Evolutionary conservation across 805 yeast species (phyloP), one percentile per base, ranked within the genome.

Genomic region (Danielozyma ontarioensis): DNA sequence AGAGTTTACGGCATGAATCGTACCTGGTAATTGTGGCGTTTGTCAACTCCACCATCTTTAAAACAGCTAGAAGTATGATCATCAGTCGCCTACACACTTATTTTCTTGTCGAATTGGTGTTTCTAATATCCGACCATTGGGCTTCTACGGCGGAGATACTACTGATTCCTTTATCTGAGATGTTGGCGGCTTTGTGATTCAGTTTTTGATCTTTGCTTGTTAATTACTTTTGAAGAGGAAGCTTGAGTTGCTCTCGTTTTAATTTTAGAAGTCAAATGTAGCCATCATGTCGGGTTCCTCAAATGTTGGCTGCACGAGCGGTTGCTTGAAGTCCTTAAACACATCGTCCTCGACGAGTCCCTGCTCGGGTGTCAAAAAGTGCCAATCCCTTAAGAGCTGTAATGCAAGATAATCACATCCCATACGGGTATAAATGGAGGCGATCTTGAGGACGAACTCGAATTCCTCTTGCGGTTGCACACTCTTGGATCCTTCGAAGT

Each of bases 401-500:
- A 84, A 50, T 0, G 88, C 78, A 27, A 90, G 55, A 39, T 78
- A 74, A 47, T 89, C 95, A 59, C 97, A 89, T 0, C 97, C 97
- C 96, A 89, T 86, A 36, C 94, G 67, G 12, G 76, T 69, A 48
- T 87, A 84, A 40, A 87, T 80, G 24, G 71, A 62, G 5, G 83
- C 70, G 5, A 80, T 81, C 41, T 78, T 74, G 10, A 74, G 48
- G 12, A 88, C 70, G 47, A 81, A 79, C 4, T 69, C 63, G 35
- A 73, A 76, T 47, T 90, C 97, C 27, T 57, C 57, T 3, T 40
- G 37, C 1, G 67, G 59, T 18, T 57, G 58, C 7, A 76, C 55
- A 5, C 67, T 63, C 4, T 68, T 45, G 0, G 80, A 66, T 2
- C 80, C 83, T 35, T 65, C 51, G 28, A 72, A 63, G 35, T 77